A percentile compares a stretch with the other conserved stretches of the same genome.
These are phyloP conservation scores for Coniochaeta pulveracea DNA, from an alignment of 2,329 filamentous ascomycete species.

Conservation along the genomic window DNA sequence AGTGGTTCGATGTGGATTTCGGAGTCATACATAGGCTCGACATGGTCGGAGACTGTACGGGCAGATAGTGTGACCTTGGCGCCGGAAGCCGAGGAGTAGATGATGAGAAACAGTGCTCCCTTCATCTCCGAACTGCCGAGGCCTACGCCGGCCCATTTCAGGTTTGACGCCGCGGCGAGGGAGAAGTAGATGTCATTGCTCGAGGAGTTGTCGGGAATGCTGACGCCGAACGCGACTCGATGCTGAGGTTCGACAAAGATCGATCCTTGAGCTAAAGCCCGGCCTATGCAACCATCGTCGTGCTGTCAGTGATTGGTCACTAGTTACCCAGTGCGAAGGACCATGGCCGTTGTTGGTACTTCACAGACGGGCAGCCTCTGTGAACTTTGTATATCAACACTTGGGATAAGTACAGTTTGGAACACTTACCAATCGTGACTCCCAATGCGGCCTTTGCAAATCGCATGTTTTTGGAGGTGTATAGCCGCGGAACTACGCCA, in stretches of 20 bases:
- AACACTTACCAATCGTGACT: no score
- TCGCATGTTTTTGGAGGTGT: no score
- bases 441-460: no score
- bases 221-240: conserved; percentile 36
- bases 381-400: no score
- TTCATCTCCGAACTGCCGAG: conserved; percentile 40
- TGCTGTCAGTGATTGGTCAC: no score
- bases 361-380: no score
- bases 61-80: conserved; percentile 45
- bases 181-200: conserved; percentile 39
- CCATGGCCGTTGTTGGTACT: no score
- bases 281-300: neutral
- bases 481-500: no score
- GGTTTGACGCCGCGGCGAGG: conserved; percentile 31
- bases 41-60: conserved; percentile 35
- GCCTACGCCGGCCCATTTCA: conserved; percentile 43
- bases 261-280: conserved; percentile 1
- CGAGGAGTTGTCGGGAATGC: conserved; percentile 31
- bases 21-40: conserved; percentile 37
- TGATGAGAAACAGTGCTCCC: conserved; percentile 39
- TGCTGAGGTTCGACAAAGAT: conserved; percentile 30
- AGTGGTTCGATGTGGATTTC: conserved; percentile 23
- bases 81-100: conserved; percentile 35
- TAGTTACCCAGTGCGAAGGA: no score
- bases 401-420: no score